phyloP scores from a whole-genome alignment of 2,329 filamentous ascomycete genomes.

The Curvularia spicifera region DNA sequence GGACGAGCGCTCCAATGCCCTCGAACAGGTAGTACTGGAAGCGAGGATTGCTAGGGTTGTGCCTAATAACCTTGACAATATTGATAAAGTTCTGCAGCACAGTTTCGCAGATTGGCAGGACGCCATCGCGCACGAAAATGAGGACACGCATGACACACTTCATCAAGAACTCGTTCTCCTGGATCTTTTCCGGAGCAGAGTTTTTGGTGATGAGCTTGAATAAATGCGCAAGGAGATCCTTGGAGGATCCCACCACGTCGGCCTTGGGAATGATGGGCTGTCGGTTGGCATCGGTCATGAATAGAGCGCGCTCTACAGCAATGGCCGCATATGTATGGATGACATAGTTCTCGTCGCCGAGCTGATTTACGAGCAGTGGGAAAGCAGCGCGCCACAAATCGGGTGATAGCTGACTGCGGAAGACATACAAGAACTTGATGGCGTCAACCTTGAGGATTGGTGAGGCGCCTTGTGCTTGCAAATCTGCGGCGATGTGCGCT shows the following conservation, averaged over 20 bases:
- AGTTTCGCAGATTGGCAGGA: constrained; percentile 74
- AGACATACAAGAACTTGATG: constrained; percentile 97
- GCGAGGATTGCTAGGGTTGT: constrained; percentile 94
- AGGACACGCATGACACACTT: constrained; percentile 97
- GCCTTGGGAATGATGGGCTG: constrained; percentile 79
- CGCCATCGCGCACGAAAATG: constrained; percentile 87
- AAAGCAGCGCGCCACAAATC: constrained; percentile 92
- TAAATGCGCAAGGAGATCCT: constrained; percentile 85
- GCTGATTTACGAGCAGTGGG: constrained; percentile 86
- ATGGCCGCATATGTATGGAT: constrained; percentile 98
- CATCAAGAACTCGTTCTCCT: constrained; percentile 99
- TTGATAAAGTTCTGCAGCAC: constrained; percentile 84
- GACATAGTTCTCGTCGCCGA: constrained; percentile 90
- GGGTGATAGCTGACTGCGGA: constrained; percentile 91
- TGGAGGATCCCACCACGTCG: constrained; percentile 80
- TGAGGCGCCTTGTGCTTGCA: constrained; percentile 74
- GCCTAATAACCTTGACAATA: constrained; percentile 89
- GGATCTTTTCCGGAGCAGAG: constrained; percentile 84
- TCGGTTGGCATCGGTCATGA: constrained; percentile 76
- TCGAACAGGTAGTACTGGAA: constrained; percentile 99
- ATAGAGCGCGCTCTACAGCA: constrained; percentile 90
- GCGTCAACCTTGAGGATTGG: constrained; percentile 95
- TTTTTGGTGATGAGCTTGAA: constrained; percentile 92
- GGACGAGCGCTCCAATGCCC: constrained; percentile 85
- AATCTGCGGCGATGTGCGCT: constrained; percentile 86